phyloP scores from a whole-genome alignment of 495 filamentous ascomycete species.

The Aspergillus biplanus region DNA sequence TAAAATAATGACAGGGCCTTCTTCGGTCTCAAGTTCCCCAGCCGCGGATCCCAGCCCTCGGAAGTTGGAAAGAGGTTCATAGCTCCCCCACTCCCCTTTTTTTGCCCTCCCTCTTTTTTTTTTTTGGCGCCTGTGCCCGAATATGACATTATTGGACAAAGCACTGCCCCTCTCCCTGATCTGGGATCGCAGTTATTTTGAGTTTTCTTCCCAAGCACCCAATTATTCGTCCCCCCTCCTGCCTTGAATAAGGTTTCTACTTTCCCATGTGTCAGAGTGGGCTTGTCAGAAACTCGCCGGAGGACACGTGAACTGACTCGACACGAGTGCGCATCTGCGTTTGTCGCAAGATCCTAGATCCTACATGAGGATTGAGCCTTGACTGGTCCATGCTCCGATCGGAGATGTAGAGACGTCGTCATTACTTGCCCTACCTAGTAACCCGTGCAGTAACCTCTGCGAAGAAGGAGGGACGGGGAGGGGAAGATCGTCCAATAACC shows the following conservation, averaged over 20 bases:
- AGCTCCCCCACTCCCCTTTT: neutral
- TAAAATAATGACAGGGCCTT: neutral
- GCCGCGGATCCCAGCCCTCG: neutral
- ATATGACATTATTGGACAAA: too few relatives aligned
- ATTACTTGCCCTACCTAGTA: too few relatives aligned
- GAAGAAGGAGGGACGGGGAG: too few relatives aligned
- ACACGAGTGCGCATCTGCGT: neutral
- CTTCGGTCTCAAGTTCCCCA: neutral
- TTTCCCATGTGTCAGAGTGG: neutral
- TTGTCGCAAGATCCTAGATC: too few relatives aligned
- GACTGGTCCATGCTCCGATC: too few relatives aligned
- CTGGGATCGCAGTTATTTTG: neutral
- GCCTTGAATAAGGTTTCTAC: neutral
- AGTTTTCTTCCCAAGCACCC: neutral
- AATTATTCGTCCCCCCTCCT: neutral
- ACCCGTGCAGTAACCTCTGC: too few relatives aligned
- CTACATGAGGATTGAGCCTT: too few relatives aligned
- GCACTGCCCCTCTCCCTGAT: too few relatives aligned
- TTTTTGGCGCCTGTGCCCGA: neutral
- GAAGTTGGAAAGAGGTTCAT: neutral
- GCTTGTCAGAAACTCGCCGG: neutral
- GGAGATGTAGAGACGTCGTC: too few relatives aligned
- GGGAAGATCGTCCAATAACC: too few relatives aligned
- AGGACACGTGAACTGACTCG: neutral
- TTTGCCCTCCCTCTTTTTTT: neutral